A percentile compares a stretch with the other conserved stretches of the same genome.
These are phyloP conservation scores for Arthroderma sp. DNA, from an alignment of 2,329 filamentous ascomycete species.

Conservation along the genomic window DNA sequence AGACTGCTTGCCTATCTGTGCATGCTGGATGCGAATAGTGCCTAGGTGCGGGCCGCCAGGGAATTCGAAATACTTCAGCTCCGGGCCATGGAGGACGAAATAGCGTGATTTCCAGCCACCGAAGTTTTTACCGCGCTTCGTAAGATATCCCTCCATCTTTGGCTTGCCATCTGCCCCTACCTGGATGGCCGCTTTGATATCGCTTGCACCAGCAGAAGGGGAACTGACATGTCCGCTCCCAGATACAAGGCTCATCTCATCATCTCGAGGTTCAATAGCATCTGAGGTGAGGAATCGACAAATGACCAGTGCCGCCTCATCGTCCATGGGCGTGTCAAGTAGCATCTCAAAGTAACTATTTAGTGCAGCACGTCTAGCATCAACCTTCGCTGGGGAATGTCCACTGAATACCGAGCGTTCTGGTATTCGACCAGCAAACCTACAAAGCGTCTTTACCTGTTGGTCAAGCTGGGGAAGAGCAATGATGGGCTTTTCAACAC, in stretches of 20 bases:
- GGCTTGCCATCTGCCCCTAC: constrained; percentile 53
- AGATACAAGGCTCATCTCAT: constrained; percentile 41
- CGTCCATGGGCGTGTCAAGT: constrained; percentile 70
- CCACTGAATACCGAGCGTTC: constrained; percentile 80
- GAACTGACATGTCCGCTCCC: constrained; percentile 20
- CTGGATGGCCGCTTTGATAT: constrained; percentile 22
- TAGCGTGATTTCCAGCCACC: constrained; percentile 90
- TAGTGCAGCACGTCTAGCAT: constrained; percentile 68
- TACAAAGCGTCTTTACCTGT: constrained; percentile 60
- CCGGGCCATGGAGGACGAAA: constrained; percentile 56
- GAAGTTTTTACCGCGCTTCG: constrained; percentile 96
- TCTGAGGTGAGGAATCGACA: constrained; percentile 74
- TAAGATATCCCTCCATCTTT: constrained; percentile 78
- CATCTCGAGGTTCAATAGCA: constrained; percentile 44
- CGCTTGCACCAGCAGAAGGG: not conserved
- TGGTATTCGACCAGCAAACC: constrained; percentile 58
- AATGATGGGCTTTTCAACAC: constrained; percentile 79
- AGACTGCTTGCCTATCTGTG: constrained; percentile 89
- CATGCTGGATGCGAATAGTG: constrained; percentile 79
- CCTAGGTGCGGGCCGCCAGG: constrained; percentile 83
- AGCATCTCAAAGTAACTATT: constrained; percentile 78
- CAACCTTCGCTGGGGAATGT: constrained; percentile 85
- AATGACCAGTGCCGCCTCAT: constrained; percentile 61
- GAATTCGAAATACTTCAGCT: constrained; percentile 81
- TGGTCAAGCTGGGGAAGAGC: constrained; percentile 74